Base-by-base conservation (phyloP, 2,329 filamentous ascomycete species). In the Penicillium sp. region DNA sequence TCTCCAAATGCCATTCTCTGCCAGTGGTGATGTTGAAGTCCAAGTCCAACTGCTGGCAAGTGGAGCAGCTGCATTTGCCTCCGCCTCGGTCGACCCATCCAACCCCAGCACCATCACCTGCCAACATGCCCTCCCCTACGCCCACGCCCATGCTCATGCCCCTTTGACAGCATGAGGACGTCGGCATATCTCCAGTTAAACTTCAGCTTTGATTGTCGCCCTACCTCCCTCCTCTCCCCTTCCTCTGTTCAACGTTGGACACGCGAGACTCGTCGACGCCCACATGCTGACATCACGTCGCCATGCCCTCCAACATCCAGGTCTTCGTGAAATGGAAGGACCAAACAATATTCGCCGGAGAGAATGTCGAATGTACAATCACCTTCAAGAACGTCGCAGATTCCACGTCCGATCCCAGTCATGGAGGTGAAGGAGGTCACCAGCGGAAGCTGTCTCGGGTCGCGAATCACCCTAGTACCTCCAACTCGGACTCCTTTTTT, bases 291-390 rank as follows among this genome's bases (percentile, higher is more conserved):
- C 58, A 48, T 54, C 53, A 58, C 63, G 57, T 58, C 71, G 71
- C 71, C 59, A 79, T 80, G 73, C 77, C 78, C 71, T 84, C 82
- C 76, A 93, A 95, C 79, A 91, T 99, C 72, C 90, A 92, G 74
- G 93, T 97, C 75, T 96, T 93, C 74, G 91, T 99, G 74, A 87
- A 88, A 78, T 99, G 93, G 90, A 89, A 91, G 73, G 90, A 96
- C 71, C 87, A 93, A 74, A 92, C 90, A 58, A 91, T 99, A 67
- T 99, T 97, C 77, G 91, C 94, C 53, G 94, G 94, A 75, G 94
- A 99, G 80, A 89, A 96, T 70, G 85, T 97, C 69, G 90, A 92
- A 77, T 97, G 94, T 77, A 92, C 88, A 63, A 96, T 99, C 73
- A 97, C 91, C 47, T 99, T 99, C 78, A 93, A 89, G 77, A 99